Base-by-base conservation (phyloP, 2,329 filamentous ascomycete genomes). In the Lasiodiplodia sp. region DNA sequence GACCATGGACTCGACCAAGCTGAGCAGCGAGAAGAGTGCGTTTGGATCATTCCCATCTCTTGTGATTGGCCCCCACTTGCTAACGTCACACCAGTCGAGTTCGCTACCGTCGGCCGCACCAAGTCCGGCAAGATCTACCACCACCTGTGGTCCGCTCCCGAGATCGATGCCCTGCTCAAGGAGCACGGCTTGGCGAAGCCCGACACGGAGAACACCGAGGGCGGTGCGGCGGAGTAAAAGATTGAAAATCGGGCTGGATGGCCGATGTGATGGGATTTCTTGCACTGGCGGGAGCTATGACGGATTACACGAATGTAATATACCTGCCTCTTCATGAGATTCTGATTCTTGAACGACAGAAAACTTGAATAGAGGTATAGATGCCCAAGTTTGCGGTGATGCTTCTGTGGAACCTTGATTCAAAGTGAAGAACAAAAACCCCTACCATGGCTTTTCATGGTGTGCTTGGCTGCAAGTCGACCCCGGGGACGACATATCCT, bases 1-100 rank as follows among this genome's bases (percentile, higher is more conserved):
- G 90, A 99, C 96, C 6, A 99, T 99, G 96, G 96, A 99, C 81
- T 97, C 94, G 67, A 98, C 95, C 67, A 99, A 97, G 87, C 84
- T 99, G 78, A 97, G 94, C 86, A 97, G 94, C 78, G 96, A 99
- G 87, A 99, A 99, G 89, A 97, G 94, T 97, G 84, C 82, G 92
- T 86, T 49, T 28, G 28, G 7, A 11, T n/a, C 23, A 18, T 10
- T 10, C n/a, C 21, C 23, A 7, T 14, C 10, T 31, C 16, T 14
- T 11, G 0, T 14, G 25, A 31, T 49, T 14, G 4, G 16, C 28
- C 21, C 16, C 25, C 16, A 7, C n/a, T 8, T 23, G 21, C 56
- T 40, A 68, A 62, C 44, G 8, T 47, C 11, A 31, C 28, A 21
- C 18, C 74, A 97, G 94, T 99, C 79, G 96, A 99, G 79, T 99